A percentile compares a stretch with the other conserved stretches of the same genome.
phyloP scores from a whole-genome alignment of 768 basidiomycete genomes.

The Kwoniella botswanensis region DNA sequence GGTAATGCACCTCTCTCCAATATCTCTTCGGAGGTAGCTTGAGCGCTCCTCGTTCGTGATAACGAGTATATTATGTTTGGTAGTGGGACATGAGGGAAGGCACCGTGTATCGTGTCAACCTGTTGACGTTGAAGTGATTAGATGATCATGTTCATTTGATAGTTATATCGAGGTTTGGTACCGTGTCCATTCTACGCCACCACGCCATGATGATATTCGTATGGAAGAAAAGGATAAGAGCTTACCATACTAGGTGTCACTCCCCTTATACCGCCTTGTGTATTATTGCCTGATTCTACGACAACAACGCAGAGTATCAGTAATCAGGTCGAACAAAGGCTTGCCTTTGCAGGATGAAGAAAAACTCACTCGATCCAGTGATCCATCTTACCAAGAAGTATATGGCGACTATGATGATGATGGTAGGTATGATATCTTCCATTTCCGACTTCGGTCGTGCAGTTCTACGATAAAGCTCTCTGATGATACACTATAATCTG shows the following conservation, averaged over 20 bases:
- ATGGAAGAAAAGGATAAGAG: not conserved
- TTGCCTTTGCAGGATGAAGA: not conserved
- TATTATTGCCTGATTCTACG: conserved; percentile 15
- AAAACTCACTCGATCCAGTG: conserved; percentile 33
- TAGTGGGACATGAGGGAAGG: conserved; percentile 52
- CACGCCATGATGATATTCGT: not conserved
- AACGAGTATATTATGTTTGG: conserved; percentile 51
- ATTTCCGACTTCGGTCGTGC: conserved; percentile 1
- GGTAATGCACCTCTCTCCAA: conserved; percentile 51
- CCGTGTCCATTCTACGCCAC: no score
- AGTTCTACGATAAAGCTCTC: not conserved
- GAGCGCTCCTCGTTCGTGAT: conserved; percentile 48
- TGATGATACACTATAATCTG: no score
- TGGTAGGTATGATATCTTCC: conserved; percentile 44
- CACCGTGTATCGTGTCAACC: conserved; percentile 51
- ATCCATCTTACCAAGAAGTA: conserved; percentile 40
- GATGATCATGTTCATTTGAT: not conserved
- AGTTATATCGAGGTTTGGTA: not conserved
- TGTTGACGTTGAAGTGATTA: conserved; percentile 6
- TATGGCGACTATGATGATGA: conserved; percentile 41
- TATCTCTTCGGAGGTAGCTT: conserved; percentile 54
- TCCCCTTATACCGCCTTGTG: conserved; percentile 35
- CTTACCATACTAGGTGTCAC: conserved; percentile 41
- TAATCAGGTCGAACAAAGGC: not conserved
- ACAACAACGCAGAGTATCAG: not conserved